phyloP scores from a whole-genome alignment of 2,329 filamentous ascomycete genomes.

The Stylonectria norvegica region DNA sequence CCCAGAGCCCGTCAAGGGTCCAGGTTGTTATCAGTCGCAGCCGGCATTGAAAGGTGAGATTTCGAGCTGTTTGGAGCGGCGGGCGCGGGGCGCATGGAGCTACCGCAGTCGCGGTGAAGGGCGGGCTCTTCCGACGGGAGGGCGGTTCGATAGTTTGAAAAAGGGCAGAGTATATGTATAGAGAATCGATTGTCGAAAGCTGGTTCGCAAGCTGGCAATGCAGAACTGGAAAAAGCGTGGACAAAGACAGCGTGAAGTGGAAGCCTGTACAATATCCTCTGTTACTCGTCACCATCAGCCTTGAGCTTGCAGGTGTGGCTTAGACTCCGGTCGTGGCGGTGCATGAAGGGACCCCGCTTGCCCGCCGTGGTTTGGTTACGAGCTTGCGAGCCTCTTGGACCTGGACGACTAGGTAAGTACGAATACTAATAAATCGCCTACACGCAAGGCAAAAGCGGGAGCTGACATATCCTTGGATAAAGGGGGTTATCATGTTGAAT shows the following conservation, averaged over 20 bases:
- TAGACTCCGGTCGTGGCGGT: too few relatives aligned
- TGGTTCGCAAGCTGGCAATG: slow-evolving; percentile 5
- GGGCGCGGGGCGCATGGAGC: slow-evolving; percentile 22
- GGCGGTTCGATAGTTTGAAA: background rate
- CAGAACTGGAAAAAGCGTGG: slow-evolving; percentile 21
- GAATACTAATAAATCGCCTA: too few relatives aligned
- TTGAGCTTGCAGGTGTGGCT: slow-evolving; percentile 33
- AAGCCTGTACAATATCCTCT: slow-evolving; percentile 25
- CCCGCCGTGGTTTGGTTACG: too few relatives aligned
- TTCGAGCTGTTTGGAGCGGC: slow-evolving; percentile 11
- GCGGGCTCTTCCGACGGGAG: background rate
- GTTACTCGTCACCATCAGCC: slow-evolving; percentile 28
- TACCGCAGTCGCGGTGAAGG: background rate
- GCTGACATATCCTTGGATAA: too few relatives aligned
- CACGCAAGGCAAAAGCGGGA: too few relatives aligned
- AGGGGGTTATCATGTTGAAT: too few relatives aligned
- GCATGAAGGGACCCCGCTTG: too few relatives aligned
- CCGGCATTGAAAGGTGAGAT: slow-evolving; percentile 34
- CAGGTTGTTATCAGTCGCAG: slow-evolving; percentile 30
- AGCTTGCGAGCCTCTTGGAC: too few relatives aligned
- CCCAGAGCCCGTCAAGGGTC: slow-evolving; percentile 38
- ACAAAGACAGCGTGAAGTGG: slow-evolving; percentile 22
- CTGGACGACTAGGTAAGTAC: too few relatives aligned
- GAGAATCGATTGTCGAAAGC: background rate
- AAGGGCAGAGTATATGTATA: background rate